Evolutionary conservation across 768 basidiomycete species (phyloP), one percentile per base, ranked within the genome.

Genomic region (Collybiopsis luxurians): DNA sequence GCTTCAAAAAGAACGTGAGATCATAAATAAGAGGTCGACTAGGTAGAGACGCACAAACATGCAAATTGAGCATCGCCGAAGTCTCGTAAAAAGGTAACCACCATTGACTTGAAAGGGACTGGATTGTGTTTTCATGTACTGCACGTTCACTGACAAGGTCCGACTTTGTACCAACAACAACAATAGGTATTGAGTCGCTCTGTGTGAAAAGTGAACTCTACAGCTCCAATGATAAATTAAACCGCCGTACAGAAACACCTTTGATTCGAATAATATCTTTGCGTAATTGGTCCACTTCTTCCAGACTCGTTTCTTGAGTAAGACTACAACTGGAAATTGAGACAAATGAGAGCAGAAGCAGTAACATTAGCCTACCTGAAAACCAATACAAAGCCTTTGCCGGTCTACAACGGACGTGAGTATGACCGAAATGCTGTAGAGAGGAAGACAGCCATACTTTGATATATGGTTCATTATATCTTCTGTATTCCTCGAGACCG

Each of bases 41-140:
- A 34, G n/a, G n/a, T 34, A 34, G 31, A 40, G 36, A 51, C 50
- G n/a, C 13, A 51, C 50, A 51, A 53, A 93, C 79, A 62, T 92
- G 84, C 90, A 87, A 90, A 65, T 92, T 85, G 46, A 82, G 78
- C 69, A 92, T 93, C 9, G 91, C 89, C n/a, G 90, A 92, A 2
- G 91, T 93, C 72, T 93, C 92, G 66, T 88, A 92, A 65, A 90
- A 89, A 9, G 79, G 88, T n/a, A 90, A 71, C 13, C 75, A 74
- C 90, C 90, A 92, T 2, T 77, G 77, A 30, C 69, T 75, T 19
- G 86, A 82, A 11, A 90, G 79, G 10, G 81, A 71, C 64, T 87
- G 82, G 31, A 92, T 87, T 0, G 81, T 82, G 40, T 67, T 74
- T 45, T 79, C 76, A 17, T 83, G 82, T 5, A 95, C 89, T 66